Conservation (phyloP, 2,329 filamentous ascomycete genomes). For the Diplodia intermedia region DNA sequence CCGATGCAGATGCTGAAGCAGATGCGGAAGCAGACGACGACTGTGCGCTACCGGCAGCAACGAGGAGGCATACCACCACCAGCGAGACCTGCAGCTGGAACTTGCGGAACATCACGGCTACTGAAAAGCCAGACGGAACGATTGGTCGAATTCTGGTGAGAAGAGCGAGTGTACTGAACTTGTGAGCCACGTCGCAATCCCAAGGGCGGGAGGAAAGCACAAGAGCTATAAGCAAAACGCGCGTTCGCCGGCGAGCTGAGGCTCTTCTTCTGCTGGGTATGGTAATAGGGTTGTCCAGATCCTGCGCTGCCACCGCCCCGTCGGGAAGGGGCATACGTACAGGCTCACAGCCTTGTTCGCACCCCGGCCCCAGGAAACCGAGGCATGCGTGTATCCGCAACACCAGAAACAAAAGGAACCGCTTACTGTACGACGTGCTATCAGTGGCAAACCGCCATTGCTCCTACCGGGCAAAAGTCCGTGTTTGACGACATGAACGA, state of each 20-base stretch:
- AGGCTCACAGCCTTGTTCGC: background rate
- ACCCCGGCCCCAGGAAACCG: background rate
- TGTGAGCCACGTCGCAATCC: background rate
- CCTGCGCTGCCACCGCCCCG: background rate
- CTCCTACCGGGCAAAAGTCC: background rate
- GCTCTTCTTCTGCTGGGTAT: background rate
- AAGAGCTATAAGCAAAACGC: background rate
- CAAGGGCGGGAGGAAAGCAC: background rate
- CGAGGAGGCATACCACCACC: background rate
- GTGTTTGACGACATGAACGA: background rate
- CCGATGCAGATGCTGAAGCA: background rate
- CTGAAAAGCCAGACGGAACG: background rate
- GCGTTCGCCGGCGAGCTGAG: background rate
- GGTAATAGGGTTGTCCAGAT: background rate
- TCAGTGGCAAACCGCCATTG: background rate
- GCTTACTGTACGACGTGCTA: background rate
- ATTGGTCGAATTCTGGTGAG: background rate
- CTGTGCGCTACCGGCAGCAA: background rate
- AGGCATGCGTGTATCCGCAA: background rate
- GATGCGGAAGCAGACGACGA: background rate
- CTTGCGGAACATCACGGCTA: background rate
- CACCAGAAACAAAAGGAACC: background rate
- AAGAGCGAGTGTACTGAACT: background rate
- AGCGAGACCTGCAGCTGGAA: background rate
- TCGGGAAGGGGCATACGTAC: background rate